Conservation (phyloP, 192 early-diverging fungal species). For the Backusella tuberculispora region DNA sequence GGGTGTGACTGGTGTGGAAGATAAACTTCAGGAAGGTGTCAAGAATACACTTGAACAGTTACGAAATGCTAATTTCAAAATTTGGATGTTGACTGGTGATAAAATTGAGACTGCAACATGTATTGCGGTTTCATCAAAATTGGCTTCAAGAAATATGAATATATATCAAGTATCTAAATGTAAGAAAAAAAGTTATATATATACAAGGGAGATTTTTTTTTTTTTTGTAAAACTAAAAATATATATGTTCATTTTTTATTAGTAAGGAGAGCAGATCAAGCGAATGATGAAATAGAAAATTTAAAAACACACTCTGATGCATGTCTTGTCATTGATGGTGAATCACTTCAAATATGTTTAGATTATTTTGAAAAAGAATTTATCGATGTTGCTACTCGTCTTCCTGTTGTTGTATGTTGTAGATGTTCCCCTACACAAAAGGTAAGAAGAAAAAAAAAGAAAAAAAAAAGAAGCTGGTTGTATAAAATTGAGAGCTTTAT, state of each 20-base stretch:
- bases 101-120: constrained; percentile 97
- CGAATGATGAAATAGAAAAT: constrained; percentile 73
- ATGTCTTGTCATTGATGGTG: constrained; percentile 91
- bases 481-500: not conserved
- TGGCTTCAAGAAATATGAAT: constrained; percentile 84
- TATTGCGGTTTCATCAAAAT: constrained; percentile 90
- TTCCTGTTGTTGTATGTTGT: constrained; percentile 92
- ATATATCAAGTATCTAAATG: constrained; percentile 82
- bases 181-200: constrained; percentile 34
- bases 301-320: constrained; percentile 73
- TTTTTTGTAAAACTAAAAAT: not conserved
- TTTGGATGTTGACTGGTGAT: constrained; percentile 98
- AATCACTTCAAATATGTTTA: constrained; percentile 79
- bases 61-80: constrained; percentile 87
- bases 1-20: constrained; percentile 94
- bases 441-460: constrained; percentile 31
- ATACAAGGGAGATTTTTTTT: not conserved
- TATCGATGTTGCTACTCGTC: constrained; percentile 70
- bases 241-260: not conserved
- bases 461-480: not conserved
- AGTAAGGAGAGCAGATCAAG: constrained; percentile 54
- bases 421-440: constrained; percentile 98
- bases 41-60: constrained; percentile 86
- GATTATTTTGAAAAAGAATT: constrained; percentile 80
- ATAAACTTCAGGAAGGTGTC: constrained; percentile 94